Percentiles rank a stretch among this genome's conserved stretches.
Evolutionary conservation across 108 stramenopile genomes (phyloP).

Genomic region (Skeletonema grethae): DNA sequence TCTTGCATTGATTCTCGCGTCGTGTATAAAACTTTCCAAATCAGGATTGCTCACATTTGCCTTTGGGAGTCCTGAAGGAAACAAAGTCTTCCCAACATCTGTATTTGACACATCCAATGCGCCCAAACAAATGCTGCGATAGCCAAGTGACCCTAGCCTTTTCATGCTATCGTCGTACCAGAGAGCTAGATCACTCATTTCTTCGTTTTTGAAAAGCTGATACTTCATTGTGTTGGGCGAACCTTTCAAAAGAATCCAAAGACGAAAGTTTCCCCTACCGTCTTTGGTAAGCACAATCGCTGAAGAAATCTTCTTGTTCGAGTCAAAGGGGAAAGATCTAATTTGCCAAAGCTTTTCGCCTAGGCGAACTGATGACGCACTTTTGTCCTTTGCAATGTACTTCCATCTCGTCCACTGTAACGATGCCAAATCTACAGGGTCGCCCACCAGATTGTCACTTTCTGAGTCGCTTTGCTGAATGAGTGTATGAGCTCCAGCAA

Average conservation of each 20-base stretch:
- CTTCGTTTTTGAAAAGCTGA: conserved; percentile 13
- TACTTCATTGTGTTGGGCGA: conserved; percentile 48
- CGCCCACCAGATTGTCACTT: conserved; percentile 49
- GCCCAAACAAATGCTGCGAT: conserved; percentile 54
- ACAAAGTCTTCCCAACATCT: conserved; percentile 18
- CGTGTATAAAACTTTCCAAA: conserved; percentile 19
- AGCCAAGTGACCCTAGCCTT: conserved; percentile 47
- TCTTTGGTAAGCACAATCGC: conserved; percentile 52
- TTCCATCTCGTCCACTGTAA: conserved; percentile 60
- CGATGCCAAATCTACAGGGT: conserved; percentile 68
- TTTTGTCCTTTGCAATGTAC: conserved; percentile 32
- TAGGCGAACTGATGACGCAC: background rate
- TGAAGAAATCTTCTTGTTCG: conserved; percentile 56
- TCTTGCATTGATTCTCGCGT: conserved; percentile 21
- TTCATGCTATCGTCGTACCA: conserved; percentile 34
- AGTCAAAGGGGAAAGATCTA: conserved; percentile 65
- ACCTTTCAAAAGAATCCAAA: conserved; percentile 57
- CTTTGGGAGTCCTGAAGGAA: conserved; percentile 53
- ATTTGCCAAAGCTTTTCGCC: conserved; percentile 61
- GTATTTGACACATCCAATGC: conserved; percentile 48
- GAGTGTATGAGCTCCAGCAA: conserved; percentile 77
- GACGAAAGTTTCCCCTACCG: conserved; percentile 26
- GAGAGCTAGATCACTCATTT: background rate
- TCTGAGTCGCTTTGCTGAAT: conserved; percentile 24
- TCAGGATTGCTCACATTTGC: background rate